A percentile compares a stretch with the other conserved stretches of the same genome.
Evolutionary conservation across 345 rosid genomes (phyloP).

Genomic region (Camelina hispida): DNA sequence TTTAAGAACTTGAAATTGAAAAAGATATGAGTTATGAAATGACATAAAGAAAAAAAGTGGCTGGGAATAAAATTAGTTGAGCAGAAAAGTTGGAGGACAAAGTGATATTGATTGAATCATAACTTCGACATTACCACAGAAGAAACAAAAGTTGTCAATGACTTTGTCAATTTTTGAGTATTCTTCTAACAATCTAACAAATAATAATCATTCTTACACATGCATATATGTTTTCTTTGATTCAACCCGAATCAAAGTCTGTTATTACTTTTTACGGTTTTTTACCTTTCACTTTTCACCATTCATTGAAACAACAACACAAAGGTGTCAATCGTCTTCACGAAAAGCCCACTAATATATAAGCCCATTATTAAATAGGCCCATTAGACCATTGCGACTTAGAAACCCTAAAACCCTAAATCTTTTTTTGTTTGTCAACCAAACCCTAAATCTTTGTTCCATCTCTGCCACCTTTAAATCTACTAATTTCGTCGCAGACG

Average conservation of each 20-base stretch:
- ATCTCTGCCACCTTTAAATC: background rate
- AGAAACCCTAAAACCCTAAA: slow-evolving; percentile 36
- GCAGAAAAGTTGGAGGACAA: slow-evolving; percentile 8
- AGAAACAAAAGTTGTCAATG: slow-evolving; percentile 41
- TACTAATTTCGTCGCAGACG: background rate
- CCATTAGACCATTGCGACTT: background rate
- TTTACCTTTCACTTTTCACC: background rate
- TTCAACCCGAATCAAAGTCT: no score
- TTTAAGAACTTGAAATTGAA: slow-evolving; percentile 10
- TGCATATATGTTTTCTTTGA: background rate
- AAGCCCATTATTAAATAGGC: slow-evolving; percentile 25
- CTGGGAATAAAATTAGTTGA: slow-evolving; percentile 31
- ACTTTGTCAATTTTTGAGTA: slow-evolving; percentile 19
- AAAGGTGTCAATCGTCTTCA: background rate
- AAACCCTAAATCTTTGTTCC: slow-evolving; percentile 21
- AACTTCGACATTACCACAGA: background rate
- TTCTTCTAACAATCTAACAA: background rate
- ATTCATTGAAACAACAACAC: background rate
- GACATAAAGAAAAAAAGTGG: background rate
- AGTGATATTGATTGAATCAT: slow-evolving; percentile 28
- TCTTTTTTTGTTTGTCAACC: background rate
- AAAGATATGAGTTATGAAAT: background rate
- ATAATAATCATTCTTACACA: slow-evolving; percentile 28
- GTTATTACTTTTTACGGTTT: no score
- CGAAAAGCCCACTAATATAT: background rate